phyloP scores from a whole-genome alignment of 768 basidiomycete species.

The Boletales sp. region DNA sequence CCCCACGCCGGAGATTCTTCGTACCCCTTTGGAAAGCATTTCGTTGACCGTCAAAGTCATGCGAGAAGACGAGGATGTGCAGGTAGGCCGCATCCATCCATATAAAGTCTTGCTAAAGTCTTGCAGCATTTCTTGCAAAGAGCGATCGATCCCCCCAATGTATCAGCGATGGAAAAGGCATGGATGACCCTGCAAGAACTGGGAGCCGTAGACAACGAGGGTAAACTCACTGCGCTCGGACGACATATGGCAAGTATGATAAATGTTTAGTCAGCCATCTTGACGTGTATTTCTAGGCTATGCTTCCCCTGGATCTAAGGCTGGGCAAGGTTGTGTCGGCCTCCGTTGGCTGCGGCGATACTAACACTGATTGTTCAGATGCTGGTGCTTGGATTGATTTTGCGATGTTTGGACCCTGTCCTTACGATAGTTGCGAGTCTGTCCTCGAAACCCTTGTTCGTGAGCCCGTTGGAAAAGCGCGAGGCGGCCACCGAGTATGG shows the following conservation, averaged over 20 bases:
- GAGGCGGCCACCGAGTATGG: slow-evolving; percentile 73
- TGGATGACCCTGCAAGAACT: slow-evolving; percentile 71
- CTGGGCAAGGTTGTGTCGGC: slow-evolving; percentile 64
- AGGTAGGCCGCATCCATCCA: slow-evolving; percentile 37
- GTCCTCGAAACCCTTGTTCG: slow-evolving; percentile 86
- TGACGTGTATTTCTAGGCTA: slow-evolving; percentile 45
- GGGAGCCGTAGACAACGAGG: slow-evolving; percentile 66
- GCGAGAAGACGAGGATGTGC: slow-evolving; percentile 74
- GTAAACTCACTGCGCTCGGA: slow-evolving; percentile 76
- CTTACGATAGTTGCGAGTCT: slow-evolving; percentile 79
- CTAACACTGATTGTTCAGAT: slow-evolving; percentile 48
- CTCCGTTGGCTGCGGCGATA: neutral
- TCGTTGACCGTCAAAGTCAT: slow-evolving; percentile 80
- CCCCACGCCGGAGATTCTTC: slow-evolving; percentile 83
- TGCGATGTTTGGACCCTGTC: slow-evolving; percentile 78
- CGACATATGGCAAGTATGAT: slow-evolving; percentile 57
- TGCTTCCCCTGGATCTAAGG: slow-evolving; percentile 84
- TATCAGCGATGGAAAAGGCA: slow-evolving; percentile 72
- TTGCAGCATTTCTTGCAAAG: slow-evolving; percentile 57
- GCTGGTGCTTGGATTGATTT: slow-evolving; percentile 80
- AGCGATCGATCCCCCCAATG: slow-evolving; percentile 82
- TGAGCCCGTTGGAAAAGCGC: slow-evolving; percentile 76
- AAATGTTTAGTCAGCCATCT: neutral
- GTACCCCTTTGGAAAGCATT: slow-evolving; percentile 82
- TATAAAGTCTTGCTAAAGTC: neutral